Base-by-base conservation (phyloP, 495 filamentous ascomycete species). In the Apodospora peruviana region DNA sequence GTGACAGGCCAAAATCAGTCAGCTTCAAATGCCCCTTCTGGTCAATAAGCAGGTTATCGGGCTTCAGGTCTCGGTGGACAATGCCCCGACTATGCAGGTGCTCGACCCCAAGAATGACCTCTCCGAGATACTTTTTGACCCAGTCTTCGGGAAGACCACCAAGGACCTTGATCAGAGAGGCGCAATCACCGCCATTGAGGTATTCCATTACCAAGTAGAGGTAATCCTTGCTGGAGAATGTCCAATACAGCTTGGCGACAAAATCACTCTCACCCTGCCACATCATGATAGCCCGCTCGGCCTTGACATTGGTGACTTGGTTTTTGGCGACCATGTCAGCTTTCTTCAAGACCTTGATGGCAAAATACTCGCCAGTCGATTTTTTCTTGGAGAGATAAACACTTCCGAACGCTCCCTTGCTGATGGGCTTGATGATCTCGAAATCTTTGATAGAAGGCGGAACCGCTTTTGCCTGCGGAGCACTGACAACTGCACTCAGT, bases 281-380 rank as follows among this genome's bases (percentile, higher is more conserved):
- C 94, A 98, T 98, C 93, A 98, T 96, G 58, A 98, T 98, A n/a
- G 94, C 94, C 53, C 93, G 80, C 67, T 98, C 93, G 10, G 94
- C 93, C 69, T 97, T 96, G 53, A 98, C 93, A 61, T 98, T 98
- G 40, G 91, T 96, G 58, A 97, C 90, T 65, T 98, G 93, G 67
- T 98, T 98, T 66, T 98, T 98, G 44, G 94, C 94, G 53, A 98
- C 88, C 93, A 98, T 98, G 71, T 98, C 93, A 9, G 94, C 91
- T 64, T 98, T 98, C 70, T 96, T 96, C 47, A 98, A 65, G 14
- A 96, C 94, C 63, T 98, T 98, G 72, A 98, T 96, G 3, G 93
- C 93, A 67, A 87, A 98, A 65, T 97, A 97, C 60, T 98, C 93
- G 19, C 91, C 91, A 2, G 94, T 97, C 0, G 89, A 90, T 65